phyloP scores from a whole-genome alignment of 1,139 yeast species.

The Yamadazyma triangularis region DNA sequence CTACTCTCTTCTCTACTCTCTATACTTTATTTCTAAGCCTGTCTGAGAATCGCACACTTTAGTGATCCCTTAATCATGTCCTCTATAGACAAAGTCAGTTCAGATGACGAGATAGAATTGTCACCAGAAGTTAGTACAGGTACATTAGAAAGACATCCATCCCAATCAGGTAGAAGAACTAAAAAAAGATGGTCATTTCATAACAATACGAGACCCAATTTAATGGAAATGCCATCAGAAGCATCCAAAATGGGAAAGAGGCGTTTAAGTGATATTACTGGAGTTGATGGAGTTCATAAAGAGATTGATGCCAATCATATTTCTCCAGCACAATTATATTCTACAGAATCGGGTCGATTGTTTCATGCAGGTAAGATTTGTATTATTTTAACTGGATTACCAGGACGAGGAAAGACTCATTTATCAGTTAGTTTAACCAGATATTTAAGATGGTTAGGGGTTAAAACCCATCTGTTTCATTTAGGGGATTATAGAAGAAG shows the following conservation, averaged over 20 bases:
- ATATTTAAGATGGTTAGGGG: conserved; percentile 93
- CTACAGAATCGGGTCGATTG: conserved; percentile 84
- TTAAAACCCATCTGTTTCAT: conserved; percentile 86
- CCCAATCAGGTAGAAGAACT: conserved; percentile 24
- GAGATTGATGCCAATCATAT: conserved; percentile 47
- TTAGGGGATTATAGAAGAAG: conserved; percentile 87
- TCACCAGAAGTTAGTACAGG: too few species aligned
- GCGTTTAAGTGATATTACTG: conserved; percentile 39
- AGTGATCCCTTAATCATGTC: too few species aligned
- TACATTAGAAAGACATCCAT: conserved; percentile 18
- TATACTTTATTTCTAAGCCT: too few species aligned
- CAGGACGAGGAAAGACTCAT: conserved; percentile 96
- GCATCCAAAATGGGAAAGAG: conserved; percentile 27
- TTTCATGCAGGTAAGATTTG: conserved; percentile 96
- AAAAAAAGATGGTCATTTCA: conserved; percentile 45
- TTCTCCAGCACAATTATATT: conserved; percentile 84
- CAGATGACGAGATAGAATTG: too few species aligned
- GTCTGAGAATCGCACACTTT: too few species aligned
- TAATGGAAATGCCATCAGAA: conserved; percentile 29
- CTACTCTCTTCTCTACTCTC: too few species aligned
- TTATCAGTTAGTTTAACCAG: conserved; percentile 87
- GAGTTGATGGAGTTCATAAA: conserved; percentile 52
- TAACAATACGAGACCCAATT: conserved; percentile 32
- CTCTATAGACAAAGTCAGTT: too few species aligned
- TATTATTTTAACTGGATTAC: conserved; percentile 86